Evolutionary conservation across 75 land plant species (phyloP).

Genomic region (Pseudotsuga menziesii): DNA sequence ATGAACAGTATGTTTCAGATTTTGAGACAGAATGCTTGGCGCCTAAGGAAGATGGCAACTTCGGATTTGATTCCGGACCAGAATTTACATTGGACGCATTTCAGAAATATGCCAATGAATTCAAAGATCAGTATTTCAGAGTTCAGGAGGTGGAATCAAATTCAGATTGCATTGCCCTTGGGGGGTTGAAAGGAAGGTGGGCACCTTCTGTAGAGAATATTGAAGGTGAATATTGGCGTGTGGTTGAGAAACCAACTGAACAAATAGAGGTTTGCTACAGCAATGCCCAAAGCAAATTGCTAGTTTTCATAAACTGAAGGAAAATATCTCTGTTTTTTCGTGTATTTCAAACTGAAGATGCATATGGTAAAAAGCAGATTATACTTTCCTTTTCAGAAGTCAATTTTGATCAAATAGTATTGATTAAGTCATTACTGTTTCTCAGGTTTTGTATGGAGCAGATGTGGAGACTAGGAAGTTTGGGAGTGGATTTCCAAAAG

Average conservation of each 20-base stretch:
- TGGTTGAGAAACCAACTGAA: slow-evolving; percentile 82
- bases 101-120: slow-evolving; percentile 67
- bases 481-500: slow-evolving; percentile 90
- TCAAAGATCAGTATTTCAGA: slow-evolving; percentile 67
- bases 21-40: slow-evolving; percentile 21
- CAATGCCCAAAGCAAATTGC: background rate
- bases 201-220: slow-evolving; percentile 78
- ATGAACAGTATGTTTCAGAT: slow-evolving; percentile 20
- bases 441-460: slow-evolving; percentile 90
- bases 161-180: background rate
- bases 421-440: background rate
- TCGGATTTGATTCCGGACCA: slow-evolving; percentile 87
- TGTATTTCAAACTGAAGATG: background rate
- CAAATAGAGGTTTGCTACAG: slow-evolving; percentile 70
- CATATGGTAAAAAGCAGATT: background rate
- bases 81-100: slow-evolving; percentile 68
- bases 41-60: slow-evolving; percentile 53
- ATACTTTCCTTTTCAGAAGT: background rate
- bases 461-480: slow-evolving; percentile 83
- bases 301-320: background rate
- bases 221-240: slow-evolving; percentile 97
- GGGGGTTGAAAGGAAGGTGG: slow-evolving; percentile 21
- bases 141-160: slow-evolving; percentile 15
- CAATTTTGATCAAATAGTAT: background rate
- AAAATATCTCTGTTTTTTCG: background rate